phyloP scores from a whole-genome alignment of 305 asterid genomes.

The Rubia tinctorum region DNA sequence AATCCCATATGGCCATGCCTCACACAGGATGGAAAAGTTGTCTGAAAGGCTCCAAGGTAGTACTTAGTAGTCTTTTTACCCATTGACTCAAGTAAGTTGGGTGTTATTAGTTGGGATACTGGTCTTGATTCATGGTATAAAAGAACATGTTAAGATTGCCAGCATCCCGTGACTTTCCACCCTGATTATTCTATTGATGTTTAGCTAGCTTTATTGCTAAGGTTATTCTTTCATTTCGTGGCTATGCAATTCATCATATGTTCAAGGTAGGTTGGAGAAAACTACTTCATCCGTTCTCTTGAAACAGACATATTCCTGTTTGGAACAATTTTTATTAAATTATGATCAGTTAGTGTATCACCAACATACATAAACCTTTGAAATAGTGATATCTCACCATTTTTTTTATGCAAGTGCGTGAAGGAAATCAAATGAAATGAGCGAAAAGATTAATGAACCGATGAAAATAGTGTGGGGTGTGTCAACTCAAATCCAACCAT shows the following conservation, averaged over 20 bases:
- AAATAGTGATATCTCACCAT: too few relatives aligned
- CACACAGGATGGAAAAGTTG: constrained; percentile 4
- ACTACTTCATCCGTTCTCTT: too few relatives aligned
- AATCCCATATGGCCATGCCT: neutral
- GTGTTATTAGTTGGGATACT: neutral
- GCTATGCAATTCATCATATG: constrained; percentile 16
- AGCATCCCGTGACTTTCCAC: neutral
- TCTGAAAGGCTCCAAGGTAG: neutral
- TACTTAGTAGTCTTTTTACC: too few relatives aligned
- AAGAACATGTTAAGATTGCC: constrained; percentile 1
- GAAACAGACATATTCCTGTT: too few relatives aligned
- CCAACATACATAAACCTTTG: too few relatives aligned
- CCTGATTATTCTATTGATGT: neutral
- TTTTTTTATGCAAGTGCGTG: too few relatives aligned
- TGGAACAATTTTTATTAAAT: too few relatives aligned
- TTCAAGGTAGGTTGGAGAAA: neutral
- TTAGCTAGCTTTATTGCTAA: constrained; percentile 12
- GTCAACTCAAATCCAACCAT: too few relatives aligned
- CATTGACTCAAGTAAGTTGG: neutral
- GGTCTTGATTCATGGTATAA: neutral
- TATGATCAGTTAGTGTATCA: too few relatives aligned
- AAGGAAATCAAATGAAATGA: neutral
- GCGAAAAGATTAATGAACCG: neutral
- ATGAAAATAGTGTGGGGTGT: too few relatives aligned
- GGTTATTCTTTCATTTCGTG: constrained; percentile 14